Base-by-base conservation (phyloP, 2,329 filamentous ascomycete genomes). In the Colletotrichum sp. region DNA sequence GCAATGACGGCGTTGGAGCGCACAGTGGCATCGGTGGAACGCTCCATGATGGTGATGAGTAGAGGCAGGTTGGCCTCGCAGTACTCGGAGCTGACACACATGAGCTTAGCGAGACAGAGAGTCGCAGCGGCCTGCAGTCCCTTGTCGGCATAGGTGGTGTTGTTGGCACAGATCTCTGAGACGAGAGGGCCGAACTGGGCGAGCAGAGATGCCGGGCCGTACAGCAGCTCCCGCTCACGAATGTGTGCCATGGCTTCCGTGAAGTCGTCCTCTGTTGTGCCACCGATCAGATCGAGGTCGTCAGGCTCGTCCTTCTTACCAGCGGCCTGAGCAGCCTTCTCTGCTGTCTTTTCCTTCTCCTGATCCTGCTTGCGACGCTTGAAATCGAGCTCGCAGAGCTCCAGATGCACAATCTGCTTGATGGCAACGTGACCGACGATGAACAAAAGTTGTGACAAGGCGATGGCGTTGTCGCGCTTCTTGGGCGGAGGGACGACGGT, bases 341-440 rank as follows among this genome's bases (percentile, higher is more conserved):
- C 86, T 2, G 83, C 84, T 0, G 87, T 84, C 3, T 86, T 81
- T 16, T 85, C 89, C 87, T 95, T 96, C 81, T 97, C 95, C 79
- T 96, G 95, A 76, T 97, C 95, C 55, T 95, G 94, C 88, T 99
- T 99, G 78, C 96, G 92, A 70, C 96, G 94, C 88, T 99, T 99
- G 85, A 99, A 99, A 84, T 99, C 97, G 66, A 97, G 92, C 82
- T 99, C 97, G 83, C 96, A 98, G n/a, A 98, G 89, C 81, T 99
- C 97, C 13, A 99, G 91, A 83, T 99, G 97, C 1, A 99, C 97
- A 79, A 99, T 99, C 83, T 99, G 97, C 86, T 99, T 99, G 82
- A 99, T 97, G 16, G 97, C 97, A 64, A 98, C 94, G 81, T 99
- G 97, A 0, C 97, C 97, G 34, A 98, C 96, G 43, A 98, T 94